These are phyloP conservation scores for Phialocephala subalpina DNA, from an alignment of 2,329 filamentous ascomycete genomes.

Conservation along the genomic window DNA sequence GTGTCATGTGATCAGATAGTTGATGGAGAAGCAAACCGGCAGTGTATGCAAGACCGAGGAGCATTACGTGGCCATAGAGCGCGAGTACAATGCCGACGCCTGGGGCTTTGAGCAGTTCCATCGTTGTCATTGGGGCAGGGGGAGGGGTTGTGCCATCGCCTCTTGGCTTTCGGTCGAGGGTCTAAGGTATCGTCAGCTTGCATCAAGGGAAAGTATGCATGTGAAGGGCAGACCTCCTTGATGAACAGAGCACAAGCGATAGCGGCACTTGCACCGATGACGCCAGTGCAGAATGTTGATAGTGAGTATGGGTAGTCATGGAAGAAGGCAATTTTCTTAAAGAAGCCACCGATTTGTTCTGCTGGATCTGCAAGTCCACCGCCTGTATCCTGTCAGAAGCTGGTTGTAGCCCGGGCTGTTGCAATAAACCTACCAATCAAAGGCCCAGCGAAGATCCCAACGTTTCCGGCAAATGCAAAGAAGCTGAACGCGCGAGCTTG, in stretches of 20 bases:
- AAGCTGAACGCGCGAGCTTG: constrained; percentile 79
- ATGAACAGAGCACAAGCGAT: constrained; percentile 62
- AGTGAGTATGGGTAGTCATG: constrained; percentile 71
- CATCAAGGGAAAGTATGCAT: too few relatives aligned
- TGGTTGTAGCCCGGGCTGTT: neutral
- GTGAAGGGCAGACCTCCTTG: constrained; percentile 55
- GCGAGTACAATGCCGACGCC: constrained; percentile 72
- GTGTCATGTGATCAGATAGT: too few relatives aligned
- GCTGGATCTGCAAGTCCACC: constrained; percentile 75
- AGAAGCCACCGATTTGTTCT: constrained; percentile 65
- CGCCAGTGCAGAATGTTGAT: constrained; percentile 64
- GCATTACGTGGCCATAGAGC: constrained; percentile 70
- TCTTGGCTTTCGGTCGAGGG: constrained; percentile 48
- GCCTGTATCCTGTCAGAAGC: constrained; percentile 51
- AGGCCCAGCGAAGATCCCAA: constrained; percentile 78
- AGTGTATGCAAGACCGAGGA: constrained; percentile 76
- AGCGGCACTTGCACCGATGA: constrained; percentile 61
- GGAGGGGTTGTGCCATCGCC: constrained; percentile 30
- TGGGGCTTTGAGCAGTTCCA: constrained; percentile 65
- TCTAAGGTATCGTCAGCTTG: constrained; percentile 45
- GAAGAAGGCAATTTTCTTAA: constrained; percentile 66
- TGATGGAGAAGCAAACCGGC: constrained; percentile 50
- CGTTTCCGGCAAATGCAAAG: constrained; percentile 78
- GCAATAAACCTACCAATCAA: constrained; percentile 36
- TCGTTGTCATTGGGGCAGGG: constrained; percentile 50